Conservation (phyloP, 768 basidiomycete species). For the Tubosaeta brunneosetosa region DNA sequence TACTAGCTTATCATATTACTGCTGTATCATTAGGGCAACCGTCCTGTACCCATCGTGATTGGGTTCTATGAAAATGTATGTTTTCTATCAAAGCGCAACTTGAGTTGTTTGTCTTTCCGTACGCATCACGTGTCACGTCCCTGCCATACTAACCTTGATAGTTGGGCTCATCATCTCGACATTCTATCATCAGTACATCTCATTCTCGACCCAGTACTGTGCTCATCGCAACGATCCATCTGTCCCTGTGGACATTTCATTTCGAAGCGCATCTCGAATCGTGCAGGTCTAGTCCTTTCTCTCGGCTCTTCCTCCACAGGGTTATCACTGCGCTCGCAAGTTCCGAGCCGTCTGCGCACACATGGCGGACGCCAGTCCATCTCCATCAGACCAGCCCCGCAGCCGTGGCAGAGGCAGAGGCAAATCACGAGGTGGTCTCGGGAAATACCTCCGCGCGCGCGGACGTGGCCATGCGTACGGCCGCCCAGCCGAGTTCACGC, state of each 20-base stretch:
- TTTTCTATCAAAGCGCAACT: too few species aligned
- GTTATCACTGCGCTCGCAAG: not conserved
- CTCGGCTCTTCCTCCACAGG: not conserved
- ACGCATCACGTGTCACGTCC: too few species aligned
- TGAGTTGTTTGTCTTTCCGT: too few species aligned
- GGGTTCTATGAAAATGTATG: not conserved
- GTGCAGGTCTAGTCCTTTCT: not conserved
- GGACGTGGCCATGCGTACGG: slow-evolving; percentile 58
- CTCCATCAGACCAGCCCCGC: slow-evolving; percentile 13
- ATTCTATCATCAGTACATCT: not conserved
- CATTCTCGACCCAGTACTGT: too few species aligned
- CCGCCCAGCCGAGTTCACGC: slow-evolving; percentile 62
- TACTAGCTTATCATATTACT: not conserved
- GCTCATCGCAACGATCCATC: not conserved
- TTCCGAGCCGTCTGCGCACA: not conserved
- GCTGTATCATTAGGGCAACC: slow-evolving; percentile 20
- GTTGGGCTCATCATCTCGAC: not conserved
- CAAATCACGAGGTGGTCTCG: slow-evolving; percentile 62
- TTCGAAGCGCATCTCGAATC: not conserved
- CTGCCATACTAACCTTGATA: too few species aligned
- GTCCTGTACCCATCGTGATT: not conserved
- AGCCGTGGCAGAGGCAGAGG: slow-evolving; percentile 47
- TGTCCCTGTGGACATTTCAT: not conserved
- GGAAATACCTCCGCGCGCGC: slow-evolving; percentile 69
- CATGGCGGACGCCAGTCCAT: slow-evolving; percentile 11